A percentile compares a stretch with the other conserved stretches of the same genome.
phyloP scores from a whole-genome alignment of 768 basidiomycete species.

The Tricholoma saponaceum region DNA sequence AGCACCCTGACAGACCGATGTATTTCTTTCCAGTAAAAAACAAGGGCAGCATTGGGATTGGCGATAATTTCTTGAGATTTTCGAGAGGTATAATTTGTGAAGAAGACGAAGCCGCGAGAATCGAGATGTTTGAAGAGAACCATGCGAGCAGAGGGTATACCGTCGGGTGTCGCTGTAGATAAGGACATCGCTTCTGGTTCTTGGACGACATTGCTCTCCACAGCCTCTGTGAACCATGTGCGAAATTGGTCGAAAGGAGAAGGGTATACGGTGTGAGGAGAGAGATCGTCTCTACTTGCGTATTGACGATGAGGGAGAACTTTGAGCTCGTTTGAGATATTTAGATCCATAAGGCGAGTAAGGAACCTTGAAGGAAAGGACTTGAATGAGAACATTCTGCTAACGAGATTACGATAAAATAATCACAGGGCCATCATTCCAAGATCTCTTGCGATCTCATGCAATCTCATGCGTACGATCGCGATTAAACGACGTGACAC shows the following conservation, averaged over 20 bases:
- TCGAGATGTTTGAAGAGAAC: constrained; percentile 94
- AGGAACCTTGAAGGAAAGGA: neutral
- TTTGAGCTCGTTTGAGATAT: constrained; percentile 40
- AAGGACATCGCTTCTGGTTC: constrained; percentile 93
- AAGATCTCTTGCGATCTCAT: too few relatives aligned
- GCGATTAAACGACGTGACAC: neutral
- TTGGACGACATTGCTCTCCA: constrained; percentile 46
- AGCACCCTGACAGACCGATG: constrained; percentile 78
- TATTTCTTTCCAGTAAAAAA: constrained; percentile 91
- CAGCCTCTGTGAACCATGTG: constrained; percentile 74
- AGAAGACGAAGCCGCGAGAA: constrained; percentile 88
- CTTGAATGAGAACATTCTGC: neutral
- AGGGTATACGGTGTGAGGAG: constrained; percentile 55
- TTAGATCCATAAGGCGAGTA: constrained; percentile 33
- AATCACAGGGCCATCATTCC: neutral
- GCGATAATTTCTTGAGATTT: constrained; percentile 78
- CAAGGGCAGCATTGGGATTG: constrained; percentile 79
- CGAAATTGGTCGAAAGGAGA: constrained; percentile 85
- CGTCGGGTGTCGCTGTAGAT: constrained; percentile 64
- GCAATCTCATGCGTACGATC: too few relatives aligned
- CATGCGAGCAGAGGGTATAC: constrained; percentile 83
- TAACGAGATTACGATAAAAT: too few relatives aligned
- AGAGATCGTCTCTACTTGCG: constrained; percentile 53
- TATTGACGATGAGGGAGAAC: constrained; percentile 80
- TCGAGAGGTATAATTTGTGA: constrained; percentile 93